Percentiles rank a stretch among this genome's conserved stretches.
These are phyloP conservation scores for Cercospora sp. DNA, from an alignment of 2,329 filamentous ascomycete genomes.

Conservation along the genomic window DNA sequence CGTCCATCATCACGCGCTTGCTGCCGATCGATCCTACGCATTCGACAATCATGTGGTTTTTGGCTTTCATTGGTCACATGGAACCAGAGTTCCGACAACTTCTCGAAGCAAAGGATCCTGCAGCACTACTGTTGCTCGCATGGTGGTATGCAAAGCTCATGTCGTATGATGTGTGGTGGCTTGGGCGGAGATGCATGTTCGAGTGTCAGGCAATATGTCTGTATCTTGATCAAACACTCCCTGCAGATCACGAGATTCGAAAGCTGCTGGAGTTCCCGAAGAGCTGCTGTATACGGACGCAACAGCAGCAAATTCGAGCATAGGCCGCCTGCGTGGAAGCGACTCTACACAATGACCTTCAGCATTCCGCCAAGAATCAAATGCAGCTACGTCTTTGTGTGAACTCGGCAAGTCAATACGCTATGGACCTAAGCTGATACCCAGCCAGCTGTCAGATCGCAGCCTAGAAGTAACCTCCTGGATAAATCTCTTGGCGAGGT, in stretches of 20 bases:
- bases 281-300: conserved; percentile 8
- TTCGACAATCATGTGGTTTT: conserved; percentile 48
- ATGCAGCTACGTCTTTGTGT: not conserved
- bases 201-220: conserved; percentile 54
- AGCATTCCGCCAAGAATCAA: not conserved
- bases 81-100: conserved; percentile 47
- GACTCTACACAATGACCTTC: not conserved
- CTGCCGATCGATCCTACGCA: conserved; percentile 41
- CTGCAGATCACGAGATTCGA: conserved; percentile 14
- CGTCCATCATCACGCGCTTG: conserved; percentile 42
- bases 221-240: conserved; percentile 40
- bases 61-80: conserved; percentile 52
- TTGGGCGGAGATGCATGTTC: conserved; percentile 48
- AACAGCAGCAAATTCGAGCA: not conserved
- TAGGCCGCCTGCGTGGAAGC: not conserved
- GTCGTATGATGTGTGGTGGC: conserved; percentile 51
- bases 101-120: conserved; percentile 54
- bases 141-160: conserved; percentile 58
- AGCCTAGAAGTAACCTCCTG: not conserved
- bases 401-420: not conserved
- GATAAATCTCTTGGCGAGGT: not conserved
- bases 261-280: conserved; percentile 22
- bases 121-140: conserved; percentile 56
- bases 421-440: not conserved
- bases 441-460: not conserved